Evolutionary conservation across 2,329 filamentous ascomycete species (phyloP).

Genomic region (Verticillium dahliae): DNA sequence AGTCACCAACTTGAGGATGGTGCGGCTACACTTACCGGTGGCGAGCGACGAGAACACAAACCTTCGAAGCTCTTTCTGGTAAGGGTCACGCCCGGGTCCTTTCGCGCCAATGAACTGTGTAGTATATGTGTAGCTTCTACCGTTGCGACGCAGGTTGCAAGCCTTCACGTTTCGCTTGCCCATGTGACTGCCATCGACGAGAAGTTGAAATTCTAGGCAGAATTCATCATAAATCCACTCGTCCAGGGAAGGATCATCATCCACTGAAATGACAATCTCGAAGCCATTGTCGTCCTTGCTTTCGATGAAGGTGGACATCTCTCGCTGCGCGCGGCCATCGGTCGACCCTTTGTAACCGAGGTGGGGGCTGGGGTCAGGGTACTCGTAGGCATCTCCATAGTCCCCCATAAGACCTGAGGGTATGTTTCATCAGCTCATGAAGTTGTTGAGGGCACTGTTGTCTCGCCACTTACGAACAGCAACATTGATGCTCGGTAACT

Average conservation of each 20-base stretch:
- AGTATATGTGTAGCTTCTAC: not conserved
- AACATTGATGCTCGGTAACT: not conserved
- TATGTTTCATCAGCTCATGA: too few relatives aligned
- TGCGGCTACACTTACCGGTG: constrained; percentile 13
- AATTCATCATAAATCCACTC: constrained; percentile 17
- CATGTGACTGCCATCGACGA: constrained; percentile 17
- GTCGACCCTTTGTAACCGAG: not conserved
- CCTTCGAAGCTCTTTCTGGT: constrained; percentile 7
- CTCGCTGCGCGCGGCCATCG: not conserved
- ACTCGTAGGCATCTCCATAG: not conserved
- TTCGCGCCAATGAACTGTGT: not conserved
- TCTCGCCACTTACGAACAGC: not conserved
- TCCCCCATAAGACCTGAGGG: not conserved
- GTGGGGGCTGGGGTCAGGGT: not conserved
- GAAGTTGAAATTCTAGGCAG: constrained; percentile 7
- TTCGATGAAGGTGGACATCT: constrained; percentile 21
- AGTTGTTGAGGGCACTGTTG: not conserved
- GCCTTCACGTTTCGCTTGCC: constrained; percentile 4
- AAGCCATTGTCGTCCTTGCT: constrained; percentile 19
- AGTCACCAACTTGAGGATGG: not conserved
- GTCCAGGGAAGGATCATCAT: constrained; percentile 10
- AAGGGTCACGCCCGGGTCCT: not conserved
- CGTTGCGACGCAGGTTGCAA: not conserved
- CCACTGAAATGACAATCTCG: constrained; percentile 11
- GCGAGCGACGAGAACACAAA: constrained; percentile 20